Percentiles rank a stretch among this genome's conserved stretches.
Conservation (phyloP, 768 basidiomycete species). For the Phlegmacium glaucopus region DNA sequence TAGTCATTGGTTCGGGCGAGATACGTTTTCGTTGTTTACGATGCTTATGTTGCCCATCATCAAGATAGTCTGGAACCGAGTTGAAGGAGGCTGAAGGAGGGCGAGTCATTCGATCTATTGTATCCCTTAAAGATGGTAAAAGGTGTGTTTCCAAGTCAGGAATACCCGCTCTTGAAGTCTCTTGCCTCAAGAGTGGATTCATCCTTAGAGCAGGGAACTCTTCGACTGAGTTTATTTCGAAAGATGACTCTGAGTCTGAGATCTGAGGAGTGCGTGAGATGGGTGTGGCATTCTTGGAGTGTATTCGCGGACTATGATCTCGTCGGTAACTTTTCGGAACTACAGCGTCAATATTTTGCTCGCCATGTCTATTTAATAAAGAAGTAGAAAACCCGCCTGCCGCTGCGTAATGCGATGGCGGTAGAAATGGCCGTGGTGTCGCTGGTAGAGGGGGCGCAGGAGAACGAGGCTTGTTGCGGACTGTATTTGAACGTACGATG, state of each 20-base stretch:
- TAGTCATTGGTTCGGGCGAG: conserved; percentile 7
- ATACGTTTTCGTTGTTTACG: conserved; percentile 3
- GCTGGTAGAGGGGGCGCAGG: conserved; percentile 31
- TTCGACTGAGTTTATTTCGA: not conserved
- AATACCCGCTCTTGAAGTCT: conserved; percentile 48
- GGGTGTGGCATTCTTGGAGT: not conserved
- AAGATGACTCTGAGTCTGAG: conserved; percentile 10
- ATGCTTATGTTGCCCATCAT: not conserved
- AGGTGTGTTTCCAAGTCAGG: conserved; percentile 63
- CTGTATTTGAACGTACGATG: conserved; percentile 18
- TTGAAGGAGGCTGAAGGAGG: conserved; percentile 32
- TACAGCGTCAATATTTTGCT: not conserved
- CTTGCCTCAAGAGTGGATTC: conserved; percentile 21
- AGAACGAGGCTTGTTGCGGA: conserved; percentile 38
- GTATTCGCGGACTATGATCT: not conserved
- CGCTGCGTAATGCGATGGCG: conserved; percentile 55
- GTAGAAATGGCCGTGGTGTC: conserved; percentile 40
- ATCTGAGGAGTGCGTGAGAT: not conserved
- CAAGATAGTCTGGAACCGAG: not conserved
- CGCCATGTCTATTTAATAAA: not conserved
- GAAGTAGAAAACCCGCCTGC: conserved; percentile 35
- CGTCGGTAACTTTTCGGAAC: not conserved
- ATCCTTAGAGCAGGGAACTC: not conserved
- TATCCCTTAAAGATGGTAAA: conserved; percentile 68
- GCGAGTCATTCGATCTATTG: conserved; percentile 71